Evolutionary conservation across 441 rosid species (phyloP).

Genomic region (Dalechampia spathulata): DNA sequence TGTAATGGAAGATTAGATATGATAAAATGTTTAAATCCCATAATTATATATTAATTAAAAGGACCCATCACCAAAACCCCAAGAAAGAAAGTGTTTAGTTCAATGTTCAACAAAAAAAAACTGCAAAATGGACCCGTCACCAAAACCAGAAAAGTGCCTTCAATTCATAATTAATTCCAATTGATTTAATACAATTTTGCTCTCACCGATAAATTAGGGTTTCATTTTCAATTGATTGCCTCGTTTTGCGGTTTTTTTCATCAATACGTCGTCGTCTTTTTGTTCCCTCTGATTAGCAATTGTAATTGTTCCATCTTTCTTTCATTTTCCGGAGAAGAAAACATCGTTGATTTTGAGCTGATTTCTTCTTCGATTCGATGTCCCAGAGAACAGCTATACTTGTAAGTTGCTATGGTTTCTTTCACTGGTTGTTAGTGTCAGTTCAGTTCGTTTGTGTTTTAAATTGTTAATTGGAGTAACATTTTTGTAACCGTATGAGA

Average conservation of each 20-base stretch:
- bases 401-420: neutral
- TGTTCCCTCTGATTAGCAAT: neutral
- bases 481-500: neutral
- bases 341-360: neutral
- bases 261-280: neutral
- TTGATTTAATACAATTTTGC: neutral
- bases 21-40: too few relatives aligned
- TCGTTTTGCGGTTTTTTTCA: neutral
- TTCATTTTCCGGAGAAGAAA: too few relatives aligned
- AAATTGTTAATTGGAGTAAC: neutral
- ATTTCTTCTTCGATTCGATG: neutral
- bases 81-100: too few relatives aligned
- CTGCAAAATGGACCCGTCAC: too few relatives aligned
- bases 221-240: neutral
- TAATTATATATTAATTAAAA: too few relatives aligned
- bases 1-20: too few relatives aligned
- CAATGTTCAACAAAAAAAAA: too few relatives aligned
- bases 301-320: neutral
- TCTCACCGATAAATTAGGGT: constrained; percentile 24
- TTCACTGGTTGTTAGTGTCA: neutral
- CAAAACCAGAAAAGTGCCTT: too few relatives aligned
- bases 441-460: neutral
- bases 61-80: too few relatives aligned
- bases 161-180: neutral
- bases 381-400: neutral